Conservation (phyloP, 1,284 basidiomycete species). For the Ceratobasidium sp. region DNA sequence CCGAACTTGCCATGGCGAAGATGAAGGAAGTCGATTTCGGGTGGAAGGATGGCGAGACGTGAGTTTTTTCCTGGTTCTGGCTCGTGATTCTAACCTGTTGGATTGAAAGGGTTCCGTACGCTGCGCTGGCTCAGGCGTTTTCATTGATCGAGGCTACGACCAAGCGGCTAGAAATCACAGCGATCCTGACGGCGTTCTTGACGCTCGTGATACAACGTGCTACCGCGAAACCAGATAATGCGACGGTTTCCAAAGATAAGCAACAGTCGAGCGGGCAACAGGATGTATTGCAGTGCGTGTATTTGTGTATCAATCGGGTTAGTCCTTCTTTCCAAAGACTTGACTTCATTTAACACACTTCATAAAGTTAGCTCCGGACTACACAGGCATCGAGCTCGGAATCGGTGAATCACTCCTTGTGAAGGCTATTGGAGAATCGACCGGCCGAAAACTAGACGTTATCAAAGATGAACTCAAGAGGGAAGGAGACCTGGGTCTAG, state of each 20-base stretch:
- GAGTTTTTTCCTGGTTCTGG: slow-evolving; percentile 48
- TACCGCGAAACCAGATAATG: slow-evolving; percentile 68
- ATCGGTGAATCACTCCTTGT: slow-evolving; percentile 95
- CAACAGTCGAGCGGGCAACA: slow-evolving; percentile 12
- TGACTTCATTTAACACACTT: slow-evolving; percentile 34
- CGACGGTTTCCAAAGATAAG: background rate
- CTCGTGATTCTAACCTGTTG: background rate
- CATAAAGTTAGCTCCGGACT: slow-evolving; percentile 88
- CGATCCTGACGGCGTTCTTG: slow-evolving; percentile 87
- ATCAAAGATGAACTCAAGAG: slow-evolving; percentile 94
- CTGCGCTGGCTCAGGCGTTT: slow-evolving; percentile 88
- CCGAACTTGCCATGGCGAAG: slow-evolving; percentile 55
- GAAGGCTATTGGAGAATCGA: slow-evolving; percentile 95
- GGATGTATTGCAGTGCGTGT: slow-evolving; percentile 84
- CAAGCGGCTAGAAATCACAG: slow-evolving; percentile 92
- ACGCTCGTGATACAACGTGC: slow-evolving; percentile 88
- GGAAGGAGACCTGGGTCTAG: slow-evolving; percentile 93
- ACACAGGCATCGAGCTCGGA: slow-evolving; percentile 93
- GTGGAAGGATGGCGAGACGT: slow-evolving; percentile 90
- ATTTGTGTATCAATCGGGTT: slow-evolving; percentile 96
- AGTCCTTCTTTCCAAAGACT: slow-evolving; percentile 44
- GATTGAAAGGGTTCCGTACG: slow-evolving; percentile 83
- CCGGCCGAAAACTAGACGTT: slow-evolving; percentile 80
- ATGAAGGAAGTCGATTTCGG: slow-evolving; percentile 81
- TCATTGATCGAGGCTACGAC: slow-evolving; percentile 93